Evolutionary conservation across 2,329 filamentous ascomycete species (phyloP).

Genomic region (Microsporum ferrugineum): DNA sequence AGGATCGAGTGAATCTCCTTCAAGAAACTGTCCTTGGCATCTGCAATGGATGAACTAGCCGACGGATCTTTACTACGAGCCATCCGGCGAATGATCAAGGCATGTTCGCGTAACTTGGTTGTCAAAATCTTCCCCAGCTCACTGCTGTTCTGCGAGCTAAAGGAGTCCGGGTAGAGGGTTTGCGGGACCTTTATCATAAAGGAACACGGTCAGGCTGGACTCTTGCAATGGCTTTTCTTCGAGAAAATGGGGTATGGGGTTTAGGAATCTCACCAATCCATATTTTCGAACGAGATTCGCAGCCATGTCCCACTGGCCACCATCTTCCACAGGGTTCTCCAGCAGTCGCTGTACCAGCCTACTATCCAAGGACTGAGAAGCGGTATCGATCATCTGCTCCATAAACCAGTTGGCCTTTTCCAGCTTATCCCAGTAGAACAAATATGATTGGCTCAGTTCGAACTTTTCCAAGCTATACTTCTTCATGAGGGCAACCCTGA

Average conservation of each 20-base stretch:
- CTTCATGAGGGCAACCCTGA: constrained; percentile 79
- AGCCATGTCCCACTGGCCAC: constrained; percentile 89
- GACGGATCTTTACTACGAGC: constrained; percentile 29
- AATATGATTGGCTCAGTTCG: constrained; percentile 75
- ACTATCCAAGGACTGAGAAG: constrained; percentile 57
- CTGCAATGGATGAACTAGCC: constrained; percentile 33
- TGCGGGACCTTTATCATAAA: constrained; percentile 48
- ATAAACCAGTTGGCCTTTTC: constrained; percentile 87
- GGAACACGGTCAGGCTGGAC: not conserved
- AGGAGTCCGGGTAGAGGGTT: constrained; percentile 67
- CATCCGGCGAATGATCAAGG: constrained; percentile 56
- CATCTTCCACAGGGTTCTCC: constrained; percentile 59
- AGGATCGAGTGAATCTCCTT: constrained; percentile 68
- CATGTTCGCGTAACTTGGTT: constrained; percentile 77
- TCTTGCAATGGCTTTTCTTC: not conserved
- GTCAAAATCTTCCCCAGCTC: constrained; percentile 64
- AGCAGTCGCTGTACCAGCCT: constrained; percentile 62
- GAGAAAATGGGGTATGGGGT: not conserved
- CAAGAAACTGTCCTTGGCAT: constrained; percentile 61
- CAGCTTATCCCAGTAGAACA: constrained; percentile 91
- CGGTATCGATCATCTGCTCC: constrained; percentile 68
- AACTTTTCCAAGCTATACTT: constrained; percentile 66
- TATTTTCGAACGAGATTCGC: constrained; percentile 78
- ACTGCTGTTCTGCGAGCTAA: constrained; percentile 60
- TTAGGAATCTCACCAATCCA: constrained; percentile 46